Conservation (phyloP, 441 rosid species). For the Populus trichocarpa region DNA sequence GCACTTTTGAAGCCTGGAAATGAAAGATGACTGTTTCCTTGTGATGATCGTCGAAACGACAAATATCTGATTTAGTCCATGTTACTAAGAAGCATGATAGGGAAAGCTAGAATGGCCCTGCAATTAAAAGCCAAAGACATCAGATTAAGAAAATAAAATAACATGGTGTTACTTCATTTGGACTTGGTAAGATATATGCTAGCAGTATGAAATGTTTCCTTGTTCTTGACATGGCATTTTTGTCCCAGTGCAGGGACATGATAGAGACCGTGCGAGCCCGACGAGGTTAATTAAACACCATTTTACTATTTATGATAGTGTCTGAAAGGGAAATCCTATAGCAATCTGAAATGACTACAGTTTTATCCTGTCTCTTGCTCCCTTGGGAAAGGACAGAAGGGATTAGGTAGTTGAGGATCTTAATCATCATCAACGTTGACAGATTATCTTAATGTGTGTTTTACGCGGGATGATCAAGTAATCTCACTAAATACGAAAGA, state of each 20-base stretch:
- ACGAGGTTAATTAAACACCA: not conserved
- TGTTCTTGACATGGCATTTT: not conserved
- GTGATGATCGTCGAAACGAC: not conserved
- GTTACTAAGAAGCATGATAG: conserved; percentile 5
- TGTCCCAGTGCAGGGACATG: not conserved
- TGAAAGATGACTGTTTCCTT: not conserved
- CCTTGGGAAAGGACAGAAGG: not conserved
- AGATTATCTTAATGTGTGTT: not conserved
- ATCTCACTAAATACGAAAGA: not conserved
- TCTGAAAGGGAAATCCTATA: not conserved
- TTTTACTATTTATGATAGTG: not conserved
- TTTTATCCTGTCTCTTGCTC: not conserved
- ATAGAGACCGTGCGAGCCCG: conserved; percentile 4
- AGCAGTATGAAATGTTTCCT: not conserved
- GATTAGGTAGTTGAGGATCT: not conserved
- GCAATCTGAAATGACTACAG: not conserved
- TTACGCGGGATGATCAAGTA: not conserved
- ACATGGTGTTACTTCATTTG: not conserved
- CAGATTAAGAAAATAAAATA: not conserved
- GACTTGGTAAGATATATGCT: conserved; percentile 6
- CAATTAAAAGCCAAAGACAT: not conserved
- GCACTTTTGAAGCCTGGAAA: not conserved
- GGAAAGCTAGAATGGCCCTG: not conserved
- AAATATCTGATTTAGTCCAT: not conserved
- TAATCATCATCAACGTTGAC: not conserved